Evolutionary conservation across 495 filamentous ascomycete genomes (phyloP), one percentile per base, ranked within the genome.

Genomic region (Penicillium maclennaniae): DNA sequence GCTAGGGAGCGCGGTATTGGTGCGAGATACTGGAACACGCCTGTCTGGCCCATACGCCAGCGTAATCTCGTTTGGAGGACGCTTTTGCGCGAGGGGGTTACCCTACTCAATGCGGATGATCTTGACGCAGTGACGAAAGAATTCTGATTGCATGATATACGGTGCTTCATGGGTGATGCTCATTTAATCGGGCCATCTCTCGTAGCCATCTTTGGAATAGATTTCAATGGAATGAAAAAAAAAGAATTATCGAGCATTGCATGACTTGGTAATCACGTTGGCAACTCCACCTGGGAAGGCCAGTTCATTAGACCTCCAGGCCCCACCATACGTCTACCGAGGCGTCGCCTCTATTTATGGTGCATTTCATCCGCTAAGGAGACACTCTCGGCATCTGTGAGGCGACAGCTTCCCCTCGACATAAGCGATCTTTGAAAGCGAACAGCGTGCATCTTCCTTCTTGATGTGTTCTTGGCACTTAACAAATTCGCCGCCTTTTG

Each of bases 31-130:
- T 92, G 88, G 88, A 82, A 86, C 37, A 75, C 84, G 17, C 88
- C 88, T 2, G 61, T 49, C 83, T 89, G 84, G 79, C 88, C 53
- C 49, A 68, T 86, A 23, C 73, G 81, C n/a, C 59, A 79, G 37
- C 74, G 87, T 36, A 86, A 91, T 66, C 68, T 76, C 15, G 71
- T 92, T 21, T 92, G 88, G 88, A 69, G 80, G 55, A 76, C 81
- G 4, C 66, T 93, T 28, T 67, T 87, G 19, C 65, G 71, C 34
- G 86, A 89, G 57, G 87, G 87, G 0, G 84, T 87, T 10, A 81
- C 83, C 43, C 69, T 91, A 38, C 68, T 95, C 45, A 92, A 91
- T 69, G 88, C 84, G 0, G 89, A 95, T 73, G 87, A 93, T 69
- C 62, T 95, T 38, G 69, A 79, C 55, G 81, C 71, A 34, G 83